These are phyloP conservation scores for Leccinum pallidistipes DNA, from an alignment of 1,284 basidiomycete species.

Conservation along the genomic window DNA sequence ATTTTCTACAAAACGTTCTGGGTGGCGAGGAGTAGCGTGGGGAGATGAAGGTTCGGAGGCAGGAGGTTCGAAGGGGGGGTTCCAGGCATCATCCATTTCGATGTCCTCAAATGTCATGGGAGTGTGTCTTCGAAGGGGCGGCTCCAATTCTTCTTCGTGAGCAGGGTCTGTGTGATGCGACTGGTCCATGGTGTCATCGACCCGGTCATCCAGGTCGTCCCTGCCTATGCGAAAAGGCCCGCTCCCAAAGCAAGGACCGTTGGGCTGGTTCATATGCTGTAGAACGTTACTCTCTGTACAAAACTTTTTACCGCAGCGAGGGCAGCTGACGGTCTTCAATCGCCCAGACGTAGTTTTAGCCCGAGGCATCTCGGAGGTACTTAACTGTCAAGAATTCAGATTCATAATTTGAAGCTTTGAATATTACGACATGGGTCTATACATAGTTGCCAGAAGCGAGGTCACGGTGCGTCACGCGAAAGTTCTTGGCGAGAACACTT, in stretches of 20 bases:
- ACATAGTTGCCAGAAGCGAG: too few relatives aligned
- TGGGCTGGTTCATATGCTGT: not conserved
- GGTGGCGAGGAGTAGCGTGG: not conserved
- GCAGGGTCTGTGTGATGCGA: too few relatives aligned
- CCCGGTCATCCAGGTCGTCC: too few relatives aligned
- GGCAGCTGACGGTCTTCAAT: not conserved
- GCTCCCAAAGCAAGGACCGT: not conserved
- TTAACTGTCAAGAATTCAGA: not conserved
- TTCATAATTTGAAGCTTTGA: too few relatives aligned
- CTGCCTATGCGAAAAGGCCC: too few relatives aligned
- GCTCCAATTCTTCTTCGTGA: too few relatives aligned
- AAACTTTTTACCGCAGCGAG: not conserved
- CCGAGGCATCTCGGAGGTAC: not conserved
- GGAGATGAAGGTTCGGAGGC: not conserved
- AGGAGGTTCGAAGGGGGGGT: not conserved
- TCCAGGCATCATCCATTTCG: not conserved
- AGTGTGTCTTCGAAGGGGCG: too few relatives aligned
- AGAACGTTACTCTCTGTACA: not conserved
- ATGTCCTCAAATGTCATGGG: not conserved
- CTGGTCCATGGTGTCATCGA: too few relatives aligned
- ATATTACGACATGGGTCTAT: too few relatives aligned
- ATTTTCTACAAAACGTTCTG: not conserved
- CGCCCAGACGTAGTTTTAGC: not conserved
- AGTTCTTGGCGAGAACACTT: too few relatives aligned
- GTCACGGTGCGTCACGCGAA: too few relatives aligned